These are phyloP conservation scores for Herpotrichia juniperi DNA, from an alignment of 2,329 filamentous ascomycete species.

Conservation along the genomic window DNA sequence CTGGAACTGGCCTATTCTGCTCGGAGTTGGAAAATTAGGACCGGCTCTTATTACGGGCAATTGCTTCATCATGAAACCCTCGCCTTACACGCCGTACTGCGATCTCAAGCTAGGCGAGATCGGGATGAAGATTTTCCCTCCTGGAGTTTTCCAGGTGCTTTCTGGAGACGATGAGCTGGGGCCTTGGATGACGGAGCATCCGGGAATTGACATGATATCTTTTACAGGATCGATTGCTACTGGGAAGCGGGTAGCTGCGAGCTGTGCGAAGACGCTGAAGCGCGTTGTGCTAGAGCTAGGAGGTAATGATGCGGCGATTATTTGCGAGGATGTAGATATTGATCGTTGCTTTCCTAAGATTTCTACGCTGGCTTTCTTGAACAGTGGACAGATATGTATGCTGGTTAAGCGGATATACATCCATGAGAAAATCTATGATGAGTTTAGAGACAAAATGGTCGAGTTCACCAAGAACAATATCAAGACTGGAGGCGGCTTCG, in stretches of 20 bases:
- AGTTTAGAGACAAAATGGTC: slow-evolving; percentile 56
- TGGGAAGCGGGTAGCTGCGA: slow-evolving; percentile 66
- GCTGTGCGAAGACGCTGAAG: slow-evolving; percentile 64
- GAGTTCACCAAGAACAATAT: slow-evolving; percentile 51
- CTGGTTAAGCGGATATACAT: slow-evolving; percentile 63
- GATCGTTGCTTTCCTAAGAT: slow-evolving; percentile 35
- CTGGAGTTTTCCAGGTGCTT: slow-evolving; percentile 67
- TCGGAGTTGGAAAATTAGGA: slow-evolving; percentile 61
- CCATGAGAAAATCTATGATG: slow-evolving; percentile 64
- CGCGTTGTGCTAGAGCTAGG: slow-evolving; percentile 66
- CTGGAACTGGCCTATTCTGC: slow-evolving; percentile 61
- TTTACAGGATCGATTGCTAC: slow-evolving; percentile 68
- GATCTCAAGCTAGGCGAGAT: slow-evolving; percentile 67
- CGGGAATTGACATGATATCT: slow-evolving; percentile 65
- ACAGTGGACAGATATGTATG: slow-evolving; percentile 58
- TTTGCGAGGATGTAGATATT: slow-evolving; percentile 57
- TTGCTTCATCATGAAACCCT: slow-evolving; percentile 62
- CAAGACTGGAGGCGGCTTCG: slow-evolving; percentile 40
- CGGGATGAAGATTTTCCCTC: slow-evolving; percentile 62
- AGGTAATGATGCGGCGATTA: slow-evolving; percentile 64
- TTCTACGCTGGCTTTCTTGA: slow-evolving; percentile 57
- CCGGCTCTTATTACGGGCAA: slow-evolving; percentile 65
- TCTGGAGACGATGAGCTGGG: slow-evolving; percentile 67
- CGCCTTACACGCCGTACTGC: slow-evolving; percentile 63
- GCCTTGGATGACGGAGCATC: slow-evolving; percentile 64